Evolutionary conservation across 163 green algal genomes (phyloP).

Genomic region (Chlamydomonas reinhardtii): DNA sequence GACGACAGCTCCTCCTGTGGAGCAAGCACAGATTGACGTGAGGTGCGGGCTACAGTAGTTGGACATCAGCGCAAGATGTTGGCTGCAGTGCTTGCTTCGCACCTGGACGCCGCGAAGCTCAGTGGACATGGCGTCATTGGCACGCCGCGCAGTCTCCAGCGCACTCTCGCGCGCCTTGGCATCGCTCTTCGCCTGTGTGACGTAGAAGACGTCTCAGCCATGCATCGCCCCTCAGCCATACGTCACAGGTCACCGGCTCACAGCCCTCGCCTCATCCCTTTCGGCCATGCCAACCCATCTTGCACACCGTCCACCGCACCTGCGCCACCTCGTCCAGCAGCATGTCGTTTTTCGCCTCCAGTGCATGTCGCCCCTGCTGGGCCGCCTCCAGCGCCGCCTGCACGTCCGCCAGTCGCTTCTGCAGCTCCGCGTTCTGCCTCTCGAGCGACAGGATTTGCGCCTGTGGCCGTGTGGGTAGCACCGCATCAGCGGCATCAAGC

Average conservation of each 20-base stretch:
- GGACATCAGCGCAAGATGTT: background rate
- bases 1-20: constrained; percentile 30
- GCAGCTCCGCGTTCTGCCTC: constrained; percentile 39
- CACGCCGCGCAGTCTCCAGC: constrained; percentile 21
- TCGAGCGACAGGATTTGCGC: constrained; percentile 33
- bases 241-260: too few species aligned
- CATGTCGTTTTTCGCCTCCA: constrained; percentile 31
- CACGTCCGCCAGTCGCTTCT: constrained; percentile 8
- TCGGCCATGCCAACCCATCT: background rate
- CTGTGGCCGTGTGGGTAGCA: background rate
- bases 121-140: constrained; percentile 22
- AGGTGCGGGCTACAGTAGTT: background rate
- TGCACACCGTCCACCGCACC: background rate
- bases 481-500: background rate
- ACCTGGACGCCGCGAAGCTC: constrained; percentile 22
- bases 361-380: background rate
- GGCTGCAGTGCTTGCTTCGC: background rate
- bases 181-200: background rate
- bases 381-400: constrained; percentile 31
- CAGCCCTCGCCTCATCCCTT: too few species aligned
- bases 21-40: background rate
- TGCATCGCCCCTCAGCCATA: too few species aligned
- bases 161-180: constrained; percentile 28
- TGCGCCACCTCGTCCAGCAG: constrained; percentile 19
- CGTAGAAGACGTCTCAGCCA: too few species aligned